phyloP scores from a whole-genome alignment of 495 filamentous ascomycete species.

The Terfezia boudieri region DNA sequence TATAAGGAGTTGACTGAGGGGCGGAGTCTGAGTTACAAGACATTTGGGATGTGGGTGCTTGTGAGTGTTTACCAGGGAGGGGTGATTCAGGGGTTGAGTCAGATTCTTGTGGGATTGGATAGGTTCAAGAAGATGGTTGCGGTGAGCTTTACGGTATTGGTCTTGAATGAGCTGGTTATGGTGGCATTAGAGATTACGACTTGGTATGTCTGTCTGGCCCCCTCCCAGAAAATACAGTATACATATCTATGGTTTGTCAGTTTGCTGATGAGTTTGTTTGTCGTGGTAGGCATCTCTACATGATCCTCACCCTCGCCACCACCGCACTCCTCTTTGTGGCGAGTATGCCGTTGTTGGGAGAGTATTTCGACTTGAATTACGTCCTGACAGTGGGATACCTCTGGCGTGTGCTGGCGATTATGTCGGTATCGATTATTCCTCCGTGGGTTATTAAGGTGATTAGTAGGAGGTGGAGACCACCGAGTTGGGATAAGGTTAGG shows the following conservation, averaged over 20 bases:
- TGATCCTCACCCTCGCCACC: conserved; percentile 64
- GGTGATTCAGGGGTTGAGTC: conserved; percentile 78
- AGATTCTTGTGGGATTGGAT: conserved; percentile 58
- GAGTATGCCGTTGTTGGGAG: conserved; percentile 65
- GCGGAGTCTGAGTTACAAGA: conserved; percentile 64
- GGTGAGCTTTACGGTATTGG: conserved; percentile 75
- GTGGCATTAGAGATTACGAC: conserved; percentile 89
- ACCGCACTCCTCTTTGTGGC: conserved; percentile 61
- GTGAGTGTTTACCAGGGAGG: conserved; percentile 74
- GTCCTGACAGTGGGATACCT: conserved; percentile 59
- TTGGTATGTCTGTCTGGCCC: conserved; percentile 28
- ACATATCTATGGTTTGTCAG: neutral
- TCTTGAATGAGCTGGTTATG: conserved; percentile 92
- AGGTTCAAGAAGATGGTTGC: conserved; percentile 51
- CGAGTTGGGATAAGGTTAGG: conserved; percentile 79
- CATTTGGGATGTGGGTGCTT: conserved; percentile 93
- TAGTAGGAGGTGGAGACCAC: conserved; percentile 61
- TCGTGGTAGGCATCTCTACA: conserved; percentile 41
- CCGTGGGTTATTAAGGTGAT: conserved; percentile 68
- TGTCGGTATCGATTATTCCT: conserved; percentile 59
- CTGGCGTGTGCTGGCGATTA: conserved; percentile 68
- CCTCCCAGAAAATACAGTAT: neutral
- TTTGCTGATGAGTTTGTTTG: conserved; percentile 2
- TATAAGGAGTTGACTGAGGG: conserved; percentile 88
- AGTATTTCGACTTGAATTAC: conserved; percentile 74